Percentiles rank a stretch among this genome's conserved stretches.
Conservation (phyloP, 441 rosid species). For the Pelargonium myrrhifolium region DNA sequence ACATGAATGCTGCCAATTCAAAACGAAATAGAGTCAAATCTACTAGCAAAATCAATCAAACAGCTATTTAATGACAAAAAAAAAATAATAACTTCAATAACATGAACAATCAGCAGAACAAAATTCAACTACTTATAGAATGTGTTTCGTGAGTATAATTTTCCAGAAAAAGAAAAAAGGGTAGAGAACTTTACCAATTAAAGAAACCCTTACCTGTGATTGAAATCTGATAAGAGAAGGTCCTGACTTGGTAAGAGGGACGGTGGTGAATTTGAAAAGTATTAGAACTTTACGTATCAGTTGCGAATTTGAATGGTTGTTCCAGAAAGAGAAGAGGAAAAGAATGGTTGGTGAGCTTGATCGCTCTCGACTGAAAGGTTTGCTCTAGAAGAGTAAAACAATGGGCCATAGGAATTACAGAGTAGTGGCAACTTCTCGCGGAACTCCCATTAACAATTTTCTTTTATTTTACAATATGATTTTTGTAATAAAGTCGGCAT, state of each 20-base stretch:
- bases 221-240: background rate
- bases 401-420: background rate
- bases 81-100: background rate
- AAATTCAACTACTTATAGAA: background rate
- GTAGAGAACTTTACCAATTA: background rate
- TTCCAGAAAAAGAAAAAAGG: background rate
- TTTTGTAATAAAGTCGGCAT: too few relatives aligned
- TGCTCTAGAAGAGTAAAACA: background rate
- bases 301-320: background rate
- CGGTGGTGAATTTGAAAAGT: background rate
- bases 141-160: background rate
- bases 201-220: background rate
- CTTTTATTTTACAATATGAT: too few relatives aligned
- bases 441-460: too few relatives aligned
- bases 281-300: background rate
- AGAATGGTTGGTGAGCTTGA: background rate
- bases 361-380: background rate
- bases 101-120: background rate
- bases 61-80: background rate
- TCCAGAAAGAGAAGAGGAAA: background rate
- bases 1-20: slow-evolving; percentile 1
- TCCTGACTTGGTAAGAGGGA: background rate
- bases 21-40: background rate
- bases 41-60: background rate
- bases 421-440: too few relatives aligned